Evolutionary conservation across 768 basidiomycete species (phyloP), one percentile per base, ranked within the genome.

Genomic region (Xerocomellus amylosporus): DNA sequence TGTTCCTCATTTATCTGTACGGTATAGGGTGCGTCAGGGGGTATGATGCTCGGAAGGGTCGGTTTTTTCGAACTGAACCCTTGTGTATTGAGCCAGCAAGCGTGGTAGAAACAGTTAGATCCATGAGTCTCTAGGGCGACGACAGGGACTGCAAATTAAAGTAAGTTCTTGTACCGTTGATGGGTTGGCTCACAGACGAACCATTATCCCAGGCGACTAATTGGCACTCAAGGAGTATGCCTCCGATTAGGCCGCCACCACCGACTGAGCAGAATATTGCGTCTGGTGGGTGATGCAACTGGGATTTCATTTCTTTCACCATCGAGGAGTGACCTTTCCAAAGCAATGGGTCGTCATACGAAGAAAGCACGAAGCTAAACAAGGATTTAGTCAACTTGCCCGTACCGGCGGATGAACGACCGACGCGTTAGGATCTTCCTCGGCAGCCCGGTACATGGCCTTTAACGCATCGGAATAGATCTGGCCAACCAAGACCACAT

Each of bases 301-400:
- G 86, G 10, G 66, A 62, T 17, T 74, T 65, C 40, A 89, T 81
- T 63, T 91, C 90, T 15, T 71, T 62, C 38, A 91, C 74, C 77
- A 91, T 83, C 17, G 87, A 86, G n/a, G 82, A 77, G 62, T 90
- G 87, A 2, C 90, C 90, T 64, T 85, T 78, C 89, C 89, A 90
- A 14, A 91, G 49, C 4, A 78, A 65, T 8, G 81, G 79, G 61
- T 89, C 75, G 41, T 90, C 86, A 56, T 88, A 90, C 5, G 89
- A 80, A 4, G 87, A 86, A 10, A 88, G 77, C 69, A 88, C 73
- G 13, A 90, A 76, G 1, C 87, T 89, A 49, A 38, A 54, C 31
- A 31, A 13, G 24, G 22, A 51, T 37, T 46, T 19, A 20, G 43
- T 52, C 22, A n/a, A 28, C 38, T 44, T 12, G 53, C 15, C 15